These are phyloP conservation scores for Aspergillus sp. DNA, from an alignment of 2,329 filamentous ascomycete species.

Conservation along the genomic window DNA sequence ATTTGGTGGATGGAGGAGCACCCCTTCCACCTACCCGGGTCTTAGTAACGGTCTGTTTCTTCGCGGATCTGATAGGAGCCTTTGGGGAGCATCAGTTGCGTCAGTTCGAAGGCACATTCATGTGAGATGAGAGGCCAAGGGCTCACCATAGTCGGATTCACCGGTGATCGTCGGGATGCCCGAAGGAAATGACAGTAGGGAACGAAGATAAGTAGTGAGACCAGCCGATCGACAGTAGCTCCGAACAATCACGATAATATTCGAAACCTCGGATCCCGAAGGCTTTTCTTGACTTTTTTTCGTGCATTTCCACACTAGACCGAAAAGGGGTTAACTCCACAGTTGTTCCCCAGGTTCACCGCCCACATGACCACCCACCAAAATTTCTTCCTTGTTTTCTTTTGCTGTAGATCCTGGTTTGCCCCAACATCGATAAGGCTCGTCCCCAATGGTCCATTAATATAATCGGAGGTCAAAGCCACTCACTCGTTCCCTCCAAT, in stretches of 20 bases:
- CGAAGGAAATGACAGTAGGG: background rate
- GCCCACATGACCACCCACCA: conserved; percentile 12
- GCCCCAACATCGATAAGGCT: background rate
- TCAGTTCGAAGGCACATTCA: background rate
- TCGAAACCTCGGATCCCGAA: conserved; percentile 5
- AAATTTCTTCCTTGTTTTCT: conserved; percentile 1
- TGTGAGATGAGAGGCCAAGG: background rate
- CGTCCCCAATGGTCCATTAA: background rate
- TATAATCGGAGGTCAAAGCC: background rate
- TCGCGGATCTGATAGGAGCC: conserved; percentile 27
- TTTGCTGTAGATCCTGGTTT: background rate
- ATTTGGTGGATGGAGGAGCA: conserved; percentile 15
- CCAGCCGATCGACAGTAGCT: conserved; percentile 1
- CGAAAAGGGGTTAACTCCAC: conserved; percentile 5
- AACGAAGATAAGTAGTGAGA: background rate
- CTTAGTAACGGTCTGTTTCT: conserved; percentile 10
- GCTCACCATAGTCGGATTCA: background rate
- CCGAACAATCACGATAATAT: conserved; percentile 8
- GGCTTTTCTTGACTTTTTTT: background rate
- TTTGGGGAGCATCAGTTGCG: conserved; percentile 6
- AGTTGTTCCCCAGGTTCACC: conserved; percentile 10
- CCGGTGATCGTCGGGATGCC: background rate
- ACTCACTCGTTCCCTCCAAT: background rate
- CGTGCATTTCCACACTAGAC: conserved; percentile 5
- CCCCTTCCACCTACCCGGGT: conserved; percentile 11